Evolutionary conservation across 1,139 yeast genomes (phyloP).

Genomic region (Pichia sp.): DNA sequence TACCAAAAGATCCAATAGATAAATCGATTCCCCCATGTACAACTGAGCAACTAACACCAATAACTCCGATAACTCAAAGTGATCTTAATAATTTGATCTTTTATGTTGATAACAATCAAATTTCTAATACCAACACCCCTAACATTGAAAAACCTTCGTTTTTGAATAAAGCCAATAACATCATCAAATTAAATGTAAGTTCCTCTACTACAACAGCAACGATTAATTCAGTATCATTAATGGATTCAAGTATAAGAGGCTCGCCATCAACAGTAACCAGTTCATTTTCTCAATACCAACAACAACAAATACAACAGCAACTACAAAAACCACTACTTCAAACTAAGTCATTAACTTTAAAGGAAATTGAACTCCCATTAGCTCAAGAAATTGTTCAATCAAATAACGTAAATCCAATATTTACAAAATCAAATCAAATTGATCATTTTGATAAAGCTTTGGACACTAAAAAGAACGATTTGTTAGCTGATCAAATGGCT

Average conservation of each 20-base stretch:
- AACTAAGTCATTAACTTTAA: neutral
- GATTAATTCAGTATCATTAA: neutral
- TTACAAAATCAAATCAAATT: constrained; percentile 26
- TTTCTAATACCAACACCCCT: neutral
- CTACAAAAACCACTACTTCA: neutral
- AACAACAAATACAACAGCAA: neutral
- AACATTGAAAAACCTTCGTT: neutral
- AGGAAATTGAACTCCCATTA: neutral
- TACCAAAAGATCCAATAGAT: constrained; percentile 25
- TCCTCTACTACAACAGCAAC: constrained; percentile 8
- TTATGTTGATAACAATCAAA: neutral
- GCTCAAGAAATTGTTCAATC: constrained; percentile 7
- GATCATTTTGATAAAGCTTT: constrained; percentile 26
- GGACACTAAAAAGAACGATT: constrained; percentile 24
- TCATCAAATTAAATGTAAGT: constrained; percentile 11
- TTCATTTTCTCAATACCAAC: neutral
- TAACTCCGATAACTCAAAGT: constrained; percentile 19
- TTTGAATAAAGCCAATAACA: neutral
- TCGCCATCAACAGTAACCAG: constrained; percentile 5
- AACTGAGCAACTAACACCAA: constrained; percentile 25
- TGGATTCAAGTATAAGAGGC: neutral
- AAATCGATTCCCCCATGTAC: constrained; percentile 25
- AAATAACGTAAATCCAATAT: constrained; percentile 20
- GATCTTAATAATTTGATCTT: neutral
- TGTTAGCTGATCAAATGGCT: constrained; percentile 30